Base-by-base conservation (phyloP, 495 filamentous ascomycete genomes). In the Podospora pseudocomata region DNA sequence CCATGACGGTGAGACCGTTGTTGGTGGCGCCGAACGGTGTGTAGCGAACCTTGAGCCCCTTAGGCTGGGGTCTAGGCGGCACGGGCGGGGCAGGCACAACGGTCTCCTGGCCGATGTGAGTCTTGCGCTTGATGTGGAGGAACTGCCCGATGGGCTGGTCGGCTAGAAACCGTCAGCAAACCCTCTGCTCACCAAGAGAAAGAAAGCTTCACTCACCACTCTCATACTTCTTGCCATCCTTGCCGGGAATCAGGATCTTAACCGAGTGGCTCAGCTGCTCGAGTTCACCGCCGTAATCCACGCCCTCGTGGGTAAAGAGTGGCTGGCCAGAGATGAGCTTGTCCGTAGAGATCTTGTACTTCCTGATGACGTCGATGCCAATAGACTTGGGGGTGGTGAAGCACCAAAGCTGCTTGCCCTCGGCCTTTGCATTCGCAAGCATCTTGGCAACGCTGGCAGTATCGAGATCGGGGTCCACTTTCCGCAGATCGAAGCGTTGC, bases 341-440 rank as follows among this genome's bases (percentile, higher is more conserved):
- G 32, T 76, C 72, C 7, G 83, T 49, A 20, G 79, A 80, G 23
- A 84, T 81, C 60, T 79, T 76, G 32, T 81, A 75, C 66, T 84
- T 75, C 69, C 81, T 78, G 57, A 84, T 69, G 15, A 84, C 80
- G 23, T 81, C 81, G 63, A 84, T 82, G 3, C 81, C 81, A 13
- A 84, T 67, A 18, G 80, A 81, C 15, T 81, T 81, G 1, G 82
- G 82, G 13, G 78, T 78, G 0, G 81, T 84, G 63, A 84, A 84
- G 68, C 82, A 83, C 82, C 81, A 84, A 28, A 84, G 74, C 65
- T 84, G 81, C 73, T 84, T 83, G 72, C 81, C 82, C 34, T 82
- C 74, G 7, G 78, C 54, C 64, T 81, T 80, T 55, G 81, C 74
- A n/a, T 80, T 78, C 63, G 67, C 78, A 65, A 83, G 80, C 53